phyloP scores from a whole-genome alignment of 352 stramenopile species.

The Globisporangium cederbergense region DNA sequence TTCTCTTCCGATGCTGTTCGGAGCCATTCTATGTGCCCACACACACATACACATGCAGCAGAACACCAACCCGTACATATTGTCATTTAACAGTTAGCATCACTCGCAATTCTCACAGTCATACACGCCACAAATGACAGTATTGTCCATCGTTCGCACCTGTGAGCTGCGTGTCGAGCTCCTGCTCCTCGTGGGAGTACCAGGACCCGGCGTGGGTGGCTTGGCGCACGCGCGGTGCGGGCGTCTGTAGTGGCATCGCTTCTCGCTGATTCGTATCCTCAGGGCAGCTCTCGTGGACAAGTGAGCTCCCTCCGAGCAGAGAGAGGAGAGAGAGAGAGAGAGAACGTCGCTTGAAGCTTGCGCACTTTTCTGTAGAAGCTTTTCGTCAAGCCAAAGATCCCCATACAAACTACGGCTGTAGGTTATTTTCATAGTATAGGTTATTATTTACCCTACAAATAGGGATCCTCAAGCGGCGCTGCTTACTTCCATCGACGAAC shows the following conservation, averaged over 20 bases:
- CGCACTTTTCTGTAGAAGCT: background rate
- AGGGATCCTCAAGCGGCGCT: background rate
- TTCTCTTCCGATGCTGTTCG: conserved; percentile 31
- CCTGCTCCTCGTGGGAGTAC: conserved; percentile 68
- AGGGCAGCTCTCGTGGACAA: background rate
- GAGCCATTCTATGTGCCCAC: conserved; percentile 50
- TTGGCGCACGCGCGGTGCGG: conserved; percentile 43
- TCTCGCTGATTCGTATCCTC: background rate
- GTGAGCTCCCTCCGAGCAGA: no score
- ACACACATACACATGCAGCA: conserved; percentile 6
- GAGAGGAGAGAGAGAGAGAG: background rate
- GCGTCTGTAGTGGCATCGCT: background rate
- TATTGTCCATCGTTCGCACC: conserved; percentile 22
- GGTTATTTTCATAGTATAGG: no score
- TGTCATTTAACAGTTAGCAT: background rate
- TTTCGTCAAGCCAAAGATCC: background rate
- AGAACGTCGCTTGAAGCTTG: no score
- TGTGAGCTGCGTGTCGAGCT: conserved; percentile 58
- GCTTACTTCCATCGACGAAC: no score
- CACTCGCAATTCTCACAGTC: no score
- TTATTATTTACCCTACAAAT: no score
- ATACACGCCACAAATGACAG: background rate
- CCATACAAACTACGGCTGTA: no score
- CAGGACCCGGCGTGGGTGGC: conserved; percentile 80
- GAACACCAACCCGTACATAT: background rate